Percentiles rank a stretch among this genome's conserved stretches.
These are phyloP conservation scores for Komagataella kurtzmanii DNA, from an alignment of 805 yeast species.

Conservation along the genomic window DNA sequence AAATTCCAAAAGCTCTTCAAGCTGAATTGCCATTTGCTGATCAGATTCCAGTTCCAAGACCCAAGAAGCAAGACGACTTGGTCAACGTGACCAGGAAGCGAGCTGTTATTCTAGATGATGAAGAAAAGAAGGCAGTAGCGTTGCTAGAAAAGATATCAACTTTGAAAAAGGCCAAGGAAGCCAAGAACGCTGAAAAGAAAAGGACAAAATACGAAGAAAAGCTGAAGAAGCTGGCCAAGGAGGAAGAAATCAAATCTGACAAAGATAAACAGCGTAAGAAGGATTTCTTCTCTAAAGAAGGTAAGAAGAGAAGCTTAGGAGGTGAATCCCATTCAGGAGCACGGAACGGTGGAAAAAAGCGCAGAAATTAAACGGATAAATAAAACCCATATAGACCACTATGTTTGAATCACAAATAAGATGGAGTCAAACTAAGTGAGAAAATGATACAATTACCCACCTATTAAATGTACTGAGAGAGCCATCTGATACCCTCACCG, in stretches of 20 bases:
- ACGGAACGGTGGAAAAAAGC: conserved; percentile 14
- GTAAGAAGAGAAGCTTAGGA: conserved; percentile 41
- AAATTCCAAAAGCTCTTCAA: conserved; percentile 71
- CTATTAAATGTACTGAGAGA: conserved; percentile 81
- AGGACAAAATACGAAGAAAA: conserved; percentile 63
- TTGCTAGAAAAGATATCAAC: conserved; percentile 81
- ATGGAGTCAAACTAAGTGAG: not conserved
- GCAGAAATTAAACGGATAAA: conserved; percentile 1
- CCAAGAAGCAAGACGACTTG: conserved; percentile 74
- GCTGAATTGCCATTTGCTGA: conserved; percentile 81
- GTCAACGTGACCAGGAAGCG: conserved; percentile 49
- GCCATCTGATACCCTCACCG: conserved; percentile 97
- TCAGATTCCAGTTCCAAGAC: conserved; percentile 79
- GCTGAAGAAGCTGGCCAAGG: conserved; percentile 62
- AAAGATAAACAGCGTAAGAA: conserved; percentile 78
- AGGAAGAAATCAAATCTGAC: conserved; percentile 55
- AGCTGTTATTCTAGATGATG: conserved; percentile 87
- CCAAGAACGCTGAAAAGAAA: conserved; percentile 61
- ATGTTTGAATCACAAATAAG: conserved; percentile 1
- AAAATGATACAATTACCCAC: not conserved
- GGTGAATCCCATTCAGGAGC: conserved; percentile 12
- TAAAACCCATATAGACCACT: not conserved
- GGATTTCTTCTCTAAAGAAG: conserved; percentile 66
- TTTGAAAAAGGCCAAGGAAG: conserved; percentile 73
- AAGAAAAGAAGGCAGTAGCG: conserved; percentile 86